Evolutionary conservation across 768 basidiomycete genomes (phyloP).

Genomic region (Symmetrospora coprosmae): DNA sequence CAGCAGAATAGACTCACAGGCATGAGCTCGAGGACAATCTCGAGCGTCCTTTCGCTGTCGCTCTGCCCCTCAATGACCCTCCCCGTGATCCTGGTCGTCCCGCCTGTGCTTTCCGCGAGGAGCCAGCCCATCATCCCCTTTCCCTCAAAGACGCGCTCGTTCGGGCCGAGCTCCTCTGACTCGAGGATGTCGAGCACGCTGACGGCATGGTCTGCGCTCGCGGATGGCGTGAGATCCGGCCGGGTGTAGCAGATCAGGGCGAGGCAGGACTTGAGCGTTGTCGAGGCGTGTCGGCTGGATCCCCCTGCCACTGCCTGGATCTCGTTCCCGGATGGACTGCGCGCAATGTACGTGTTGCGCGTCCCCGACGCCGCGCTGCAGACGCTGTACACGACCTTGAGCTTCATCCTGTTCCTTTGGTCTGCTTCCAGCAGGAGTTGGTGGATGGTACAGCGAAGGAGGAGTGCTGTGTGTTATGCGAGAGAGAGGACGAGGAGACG

Average conservation of each 20-base stretch:
- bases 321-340: neutral
- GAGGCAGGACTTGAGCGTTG: constrained; percentile 3
- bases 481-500: too few relatives aligned
- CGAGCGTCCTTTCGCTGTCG: neutral
- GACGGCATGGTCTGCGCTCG: constrained; percentile 1
- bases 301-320: too few relatives aligned
- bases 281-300: neutral
- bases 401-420: neutral
- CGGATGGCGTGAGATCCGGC: constrained; percentile 5
- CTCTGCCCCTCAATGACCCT: neutral
- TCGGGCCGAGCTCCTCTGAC: neutral
- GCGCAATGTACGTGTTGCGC: neutral
- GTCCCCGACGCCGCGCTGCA: neutral
- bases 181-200: constrained; percentile 16
- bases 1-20: constrained; percentile 7
- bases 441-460: too few relatives aligned
- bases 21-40: constrained; percentile 17
- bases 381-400: constrained; percentile 13
- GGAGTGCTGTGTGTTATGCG: too few relatives aligned
- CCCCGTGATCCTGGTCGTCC: neutral
- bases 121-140: constrained; percentile 19
- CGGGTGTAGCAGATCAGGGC: constrained; percentile 9
- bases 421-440: too few relatives aligned
- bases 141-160: constrained; percentile 1
- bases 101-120: neutral